These are phyloP conservation scores for Cryptosporidium sp. DNA, from an alignment of 169 alveolate species.

Conservation along the genomic window DNA sequence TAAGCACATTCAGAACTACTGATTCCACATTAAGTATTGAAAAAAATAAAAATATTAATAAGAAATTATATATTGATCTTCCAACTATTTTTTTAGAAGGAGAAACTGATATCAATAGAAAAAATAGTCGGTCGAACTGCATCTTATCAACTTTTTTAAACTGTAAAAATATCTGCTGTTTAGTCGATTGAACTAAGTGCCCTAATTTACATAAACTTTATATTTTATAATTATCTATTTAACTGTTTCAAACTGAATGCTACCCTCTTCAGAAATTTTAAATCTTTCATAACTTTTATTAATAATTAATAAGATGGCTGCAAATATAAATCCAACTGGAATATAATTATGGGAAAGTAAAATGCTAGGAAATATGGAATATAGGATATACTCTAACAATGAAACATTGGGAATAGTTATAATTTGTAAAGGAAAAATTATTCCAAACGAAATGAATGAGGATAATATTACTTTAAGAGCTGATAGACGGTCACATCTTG, in stretches of 20 bases:
- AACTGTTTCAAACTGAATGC: background rate
- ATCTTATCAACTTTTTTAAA: background rate
- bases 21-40: background rate
- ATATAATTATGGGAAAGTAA: constrained; percentile 4
- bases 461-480: constrained; percentile 27
- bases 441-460: constrained; percentile 48
- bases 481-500: background rate
- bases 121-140: background rate
- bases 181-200: background rate
- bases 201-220: background rate
- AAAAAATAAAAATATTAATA: background rate
- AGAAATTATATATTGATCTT: background rate
- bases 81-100: constrained; percentile 2
- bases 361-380: constrained; percentile 28
- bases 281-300: background rate
- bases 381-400: constrained; percentile 17
- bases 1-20: background rate
- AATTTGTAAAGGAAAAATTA: constrained; percentile 36
- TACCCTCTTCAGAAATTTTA: background rate
- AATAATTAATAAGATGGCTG: background rate
- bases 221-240: background rate
- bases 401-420: constrained; percentile 11
- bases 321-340: background rate
- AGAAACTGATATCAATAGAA: background rate
- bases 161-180: constrained; percentile 29